These are phyloP conservation scores for Eucommia ulmoides DNA, from an alignment of 257 asterid genomes.

Conservation along the genomic window DNA sequence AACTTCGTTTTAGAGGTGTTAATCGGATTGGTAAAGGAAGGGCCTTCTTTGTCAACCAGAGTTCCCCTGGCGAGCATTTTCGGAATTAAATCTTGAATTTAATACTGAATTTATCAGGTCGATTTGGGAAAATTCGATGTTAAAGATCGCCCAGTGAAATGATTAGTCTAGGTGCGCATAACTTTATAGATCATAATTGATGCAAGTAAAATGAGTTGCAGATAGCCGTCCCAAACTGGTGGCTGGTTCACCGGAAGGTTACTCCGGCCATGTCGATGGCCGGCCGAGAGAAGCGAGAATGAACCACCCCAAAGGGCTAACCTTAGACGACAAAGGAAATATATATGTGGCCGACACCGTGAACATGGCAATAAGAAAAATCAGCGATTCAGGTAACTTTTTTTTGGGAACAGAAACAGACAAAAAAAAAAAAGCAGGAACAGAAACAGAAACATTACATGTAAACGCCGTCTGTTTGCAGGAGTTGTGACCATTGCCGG, in stretches of 20 bases:
- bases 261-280: conserved; percentile 88
- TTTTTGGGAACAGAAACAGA: too few species aligned
- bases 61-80: background rate
- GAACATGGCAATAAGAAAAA: conserved; percentile 89
- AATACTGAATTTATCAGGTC: too few species aligned
- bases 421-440: too few species aligned
- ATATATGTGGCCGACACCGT: conserved; percentile 81
- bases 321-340: conserved; percentile 74
- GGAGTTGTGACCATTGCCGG: conserved; percentile 94
- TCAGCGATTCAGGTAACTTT: conserved; percentile 66
- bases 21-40: too few species aligned
- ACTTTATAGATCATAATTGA: background rate
- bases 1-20: background rate
- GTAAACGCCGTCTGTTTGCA: conserved; percentile 12
- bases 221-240: conserved; percentile 90
- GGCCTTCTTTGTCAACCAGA: background rate
- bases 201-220: conserved; percentile 17
- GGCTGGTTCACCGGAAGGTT: conserved; percentile 86
- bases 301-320: conserved; percentile 85
- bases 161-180: too few species aligned
- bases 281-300: conserved; percentile 76
- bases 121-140: too few species aligned
- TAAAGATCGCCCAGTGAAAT: too few species aligned
- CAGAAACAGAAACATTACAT: background rate
- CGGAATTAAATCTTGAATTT: background rate